These are phyloP conservation scores for Penicillium capsulatum DNA, from an alignment of 2,329 filamentous ascomycete genomes.

Conservation along the genomic window DNA sequence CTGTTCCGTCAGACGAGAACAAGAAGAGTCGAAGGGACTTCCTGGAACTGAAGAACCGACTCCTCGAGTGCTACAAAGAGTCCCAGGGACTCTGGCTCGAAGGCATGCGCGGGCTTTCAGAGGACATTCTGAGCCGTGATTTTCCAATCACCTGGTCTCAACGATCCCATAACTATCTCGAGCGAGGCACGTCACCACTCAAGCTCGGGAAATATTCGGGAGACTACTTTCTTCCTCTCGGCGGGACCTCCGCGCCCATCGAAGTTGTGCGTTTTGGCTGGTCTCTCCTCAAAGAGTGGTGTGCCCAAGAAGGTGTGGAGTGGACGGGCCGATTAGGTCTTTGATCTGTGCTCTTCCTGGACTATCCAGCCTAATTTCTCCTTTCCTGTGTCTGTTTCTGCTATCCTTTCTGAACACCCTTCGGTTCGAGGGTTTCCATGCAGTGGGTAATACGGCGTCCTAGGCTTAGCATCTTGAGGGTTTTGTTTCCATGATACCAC, in stretches of 20 bases:
- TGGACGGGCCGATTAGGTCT: slow-evolving; percentile 42
- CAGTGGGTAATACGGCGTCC: slow-evolving; percentile 10
- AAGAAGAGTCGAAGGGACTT: slow-evolving; percentile 39
- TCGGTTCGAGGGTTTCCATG: not conserved
- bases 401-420: slow-evolving; percentile 6
- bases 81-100: slow-evolving; percentile 45
- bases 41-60: slow-evolving; percentile 37
- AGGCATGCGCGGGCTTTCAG: slow-evolving; percentile 38
- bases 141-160: slow-evolving; percentile 46
- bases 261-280: slow-evolving; percentile 46
- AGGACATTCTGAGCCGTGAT: slow-evolving; percentile 38
- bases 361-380: not conserved
- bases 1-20: slow-evolving; percentile 36
- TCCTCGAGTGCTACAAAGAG: slow-evolving; percentile 40
- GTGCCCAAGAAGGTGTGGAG: slow-evolving; percentile 42
- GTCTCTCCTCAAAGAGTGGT: slow-evolving; percentile 46
- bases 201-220: slow-evolving; percentile 35
- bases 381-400: not conserved
- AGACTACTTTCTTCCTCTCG: slow-evolving; percentile 43
- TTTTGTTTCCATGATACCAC: slow-evolving; percentile 33
- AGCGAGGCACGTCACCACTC: slow-evolving; percentile 34
- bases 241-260: slow-evolving; percentile 39
- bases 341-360: slow-evolving; percentile 29
- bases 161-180: slow-evolving; percentile 35
- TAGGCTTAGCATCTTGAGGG: slow-evolving; percentile 10